Conservation (phyloP, 2,329 filamentous ascomycete genomes). For the Diaporthe sp. region DNA sequence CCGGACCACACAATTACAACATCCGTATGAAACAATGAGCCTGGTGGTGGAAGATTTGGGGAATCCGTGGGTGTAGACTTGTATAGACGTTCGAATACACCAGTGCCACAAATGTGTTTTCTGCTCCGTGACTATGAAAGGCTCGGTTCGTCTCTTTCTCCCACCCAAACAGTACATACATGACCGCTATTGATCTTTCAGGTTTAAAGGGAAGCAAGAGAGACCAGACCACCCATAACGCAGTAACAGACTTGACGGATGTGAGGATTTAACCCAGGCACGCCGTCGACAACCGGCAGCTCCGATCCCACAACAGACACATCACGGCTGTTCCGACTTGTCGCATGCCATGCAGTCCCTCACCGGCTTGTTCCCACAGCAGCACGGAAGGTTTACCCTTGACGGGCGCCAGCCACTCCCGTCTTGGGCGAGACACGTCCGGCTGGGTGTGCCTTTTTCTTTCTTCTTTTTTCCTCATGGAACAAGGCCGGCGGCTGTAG, state of each 20-base stretch:
- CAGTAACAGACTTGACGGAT: not conserved
- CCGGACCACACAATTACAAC: not conserved
- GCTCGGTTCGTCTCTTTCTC: not conserved
- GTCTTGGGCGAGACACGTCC: not conserved
- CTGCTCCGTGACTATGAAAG: not conserved
- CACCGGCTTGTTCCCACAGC: too few relatives aligned
- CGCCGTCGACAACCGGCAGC: not conserved
- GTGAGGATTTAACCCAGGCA: too few relatives aligned
- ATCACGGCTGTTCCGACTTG: not conserved
- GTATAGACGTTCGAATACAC: not conserved
- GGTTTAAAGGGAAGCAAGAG: not conserved
- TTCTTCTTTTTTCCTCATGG: not conserved
- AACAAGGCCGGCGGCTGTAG: not conserved
- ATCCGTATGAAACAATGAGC: not conserved
- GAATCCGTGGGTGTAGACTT: not conserved
- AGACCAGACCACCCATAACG: too few relatives aligned
- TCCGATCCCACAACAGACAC: not conserved
- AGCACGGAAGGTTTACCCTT: slow-evolving; percentile 9
- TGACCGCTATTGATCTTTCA: not conserved
- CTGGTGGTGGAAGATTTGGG: not conserved
- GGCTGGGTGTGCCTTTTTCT: not conserved
- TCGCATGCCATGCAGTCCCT: not conserved
- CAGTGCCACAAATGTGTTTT: not conserved
- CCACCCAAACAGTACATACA: not conserved
- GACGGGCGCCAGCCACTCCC: slow-evolving; percentile 4